These are phyloP conservation scores for Ophiostoma sp. DNA, from an alignment of 2,329 filamentous ascomycete species.

Conservation along the genomic window DNA sequence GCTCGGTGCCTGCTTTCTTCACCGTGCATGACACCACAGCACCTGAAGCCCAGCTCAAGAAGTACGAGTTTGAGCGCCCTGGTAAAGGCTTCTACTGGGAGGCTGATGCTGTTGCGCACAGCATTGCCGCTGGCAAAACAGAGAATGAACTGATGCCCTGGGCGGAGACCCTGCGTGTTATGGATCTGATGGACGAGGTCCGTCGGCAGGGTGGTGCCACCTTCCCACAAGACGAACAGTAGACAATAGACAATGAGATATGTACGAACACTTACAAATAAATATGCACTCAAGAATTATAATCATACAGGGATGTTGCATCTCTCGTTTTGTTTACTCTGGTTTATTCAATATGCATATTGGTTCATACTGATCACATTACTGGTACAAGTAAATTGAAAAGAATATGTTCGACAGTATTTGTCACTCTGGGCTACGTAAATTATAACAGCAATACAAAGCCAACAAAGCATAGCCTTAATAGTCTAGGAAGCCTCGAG, in stretches of 20 bases:
- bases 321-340: no score
- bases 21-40: conserved; percentile 34
- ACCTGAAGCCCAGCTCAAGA: conserved; percentile 31
- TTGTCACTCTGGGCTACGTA: no score
- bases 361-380: no score
- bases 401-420: no score
- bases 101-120: conserved; percentile 45
- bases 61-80: conserved; percentile 40
- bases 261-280: background rate
- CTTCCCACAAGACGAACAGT: conserved; percentile 36
- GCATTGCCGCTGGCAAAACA: conserved; percentile 41
- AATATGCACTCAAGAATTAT: background rate
- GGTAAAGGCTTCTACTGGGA: conserved; percentile 48
- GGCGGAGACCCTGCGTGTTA: conserved; percentile 47
- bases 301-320: no score
- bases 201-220: conserved; percentile 38
- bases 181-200: conserved; percentile 51
- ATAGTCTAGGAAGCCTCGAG: no score
- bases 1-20: conserved; percentile 40
- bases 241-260: background rate
- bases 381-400: no score
- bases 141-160: conserved; percentile 48
- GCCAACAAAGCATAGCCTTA: no score
- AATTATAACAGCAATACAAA: no score
- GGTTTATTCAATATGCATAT: no score